Base-by-base conservation (phyloP, 1,139 yeast genomes). In the Scheffersomyces quercinus region DNA sequence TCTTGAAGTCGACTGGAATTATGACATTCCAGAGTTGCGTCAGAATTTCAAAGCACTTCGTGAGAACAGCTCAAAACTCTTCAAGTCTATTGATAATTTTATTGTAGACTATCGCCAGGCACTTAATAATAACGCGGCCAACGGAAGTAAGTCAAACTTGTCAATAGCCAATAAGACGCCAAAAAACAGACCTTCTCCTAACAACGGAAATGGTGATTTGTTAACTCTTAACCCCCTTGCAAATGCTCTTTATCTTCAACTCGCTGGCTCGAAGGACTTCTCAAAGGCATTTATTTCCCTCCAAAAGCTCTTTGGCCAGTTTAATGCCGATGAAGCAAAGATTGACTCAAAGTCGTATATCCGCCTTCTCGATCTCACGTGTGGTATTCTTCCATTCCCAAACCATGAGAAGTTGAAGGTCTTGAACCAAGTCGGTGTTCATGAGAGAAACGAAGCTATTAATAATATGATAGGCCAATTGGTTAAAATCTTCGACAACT, bases 361-460 rank as follows among this genome's bases (percentile, higher is more conserved):
- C 42, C 64, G 75, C 42, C 56, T 80, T 29, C 50, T 80, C 46
- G 90, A 85, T 55, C 64, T 82, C 43, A 68, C 82, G 2, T 67
- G 79, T 41, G 83, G 86, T 0, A 68, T 83, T 7, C 67, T 84
- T 29, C 90, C 90, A 4, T 79, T 81, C 43, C 76, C 85, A 2
- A 67, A 67, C 36, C 63, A 67, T 15, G 77, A 76, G 43, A 80
- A 79, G 53, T 56, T 73, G 28, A 59, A 55, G 6, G 67, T 77
- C 46, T 65, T 85, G 43, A 56, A 63, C 28, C 59, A 68, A 20
- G 47, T 65, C 10, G 66, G 68, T 14, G 52, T 71, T 3, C 44
- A 44, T 1, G 69, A 68, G 9, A 62, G 87, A 43, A 48, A 72
- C 0, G 47, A 47, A 0, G 62, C 56, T 33, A 68, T 77, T 40